Evolutionary conservation across 805 yeast genomes (phyloP), one percentile per base, ranked within the genome.

Genomic region (Priceomyces carsonii): DNA sequence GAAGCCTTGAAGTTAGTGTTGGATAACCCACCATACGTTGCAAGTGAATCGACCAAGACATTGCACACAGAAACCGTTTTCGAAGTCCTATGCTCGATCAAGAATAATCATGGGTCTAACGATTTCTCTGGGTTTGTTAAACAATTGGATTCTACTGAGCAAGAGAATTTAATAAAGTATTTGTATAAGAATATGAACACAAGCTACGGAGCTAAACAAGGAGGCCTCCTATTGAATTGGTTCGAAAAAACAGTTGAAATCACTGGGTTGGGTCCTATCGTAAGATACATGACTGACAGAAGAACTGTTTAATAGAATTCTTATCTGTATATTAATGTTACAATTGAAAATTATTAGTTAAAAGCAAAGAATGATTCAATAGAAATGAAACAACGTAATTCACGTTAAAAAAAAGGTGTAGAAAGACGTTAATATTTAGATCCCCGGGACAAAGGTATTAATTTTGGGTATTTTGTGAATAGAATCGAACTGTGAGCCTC

Each of bases 191-290:
- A 88, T 19, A 88, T 93, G 95, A 68, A 80, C 29, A 64, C 81
- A 8, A 74, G 81, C 19, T 80, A 79, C 47, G 90, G 93, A 8
- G 86, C 87, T 45, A 85, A 83, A 50, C 88, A 82, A 44, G 95
- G 96, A 13, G 95, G 95, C 30, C 72, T 82, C 30, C 61, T 93
- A 48, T 75, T 93, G 49, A 78, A 83, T 20, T 93, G 99, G 99
- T 87, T 83, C 56, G 97, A 91, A 48, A 89, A 88, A 63, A 77
- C 91, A 13, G 81, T 87, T 23, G 95, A 84, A 42, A 66, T 77
- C 14, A 78, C 90, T 10, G 98, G 98, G 13, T 81, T 84, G 55
- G 96, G 95, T 8, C 85, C 95, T 27, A 82, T 93, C 48, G 85
- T 85, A 33, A 79, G 96, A 49, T 89, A 80, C 60, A 72, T 89